Base-by-base conservation (phyloP, 176 grass and related monocot genomes). In the Rhynchospora breviuscula region DNA sequence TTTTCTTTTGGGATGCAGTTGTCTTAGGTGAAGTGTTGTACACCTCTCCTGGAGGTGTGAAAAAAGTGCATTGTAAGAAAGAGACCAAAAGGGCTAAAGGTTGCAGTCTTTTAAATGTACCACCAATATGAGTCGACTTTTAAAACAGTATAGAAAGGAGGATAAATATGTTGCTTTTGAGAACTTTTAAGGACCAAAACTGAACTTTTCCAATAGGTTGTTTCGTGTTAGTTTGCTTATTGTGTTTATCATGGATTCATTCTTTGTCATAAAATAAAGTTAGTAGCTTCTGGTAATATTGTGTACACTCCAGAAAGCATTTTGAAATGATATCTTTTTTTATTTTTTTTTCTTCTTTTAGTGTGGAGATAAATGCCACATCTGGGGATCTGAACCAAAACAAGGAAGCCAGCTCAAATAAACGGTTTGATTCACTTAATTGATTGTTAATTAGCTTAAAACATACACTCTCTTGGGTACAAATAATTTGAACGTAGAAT, bases 381-480 rank as follows among this genome's bases (percentile, higher is more conserved):
- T 84, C 92, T 79, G 80, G 54, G 54, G 85, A 88, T 66, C 85
- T 79, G 81, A 81, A 89, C 75, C 81, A 86, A 74, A 73, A 18
- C 68, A 93, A 90, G 86, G 93, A 95, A 83, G 73, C 82, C 1
- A 66, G 65, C 61, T 85, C 80, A 80, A 91, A 94, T 83, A 99
- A 99, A 89, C 96, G 93, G 96, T 95, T 76, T 83, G 88, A 87
- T 86, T 79, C 47, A 86, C 12, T 67, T 33, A 67, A 47, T 70
- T 58, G 68, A 80, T 33, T 64, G 25, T 83, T 51, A 17, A 1
- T 40, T 76, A 59, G 19, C 14, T 26, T 75, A 47, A n/a, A 79
- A 11, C 19, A 33, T 71, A 8, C 29, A 40, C 17, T 8, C 68
- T 62, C 7, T 25, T 85, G 6, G 54, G 87, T 13, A 79, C 29